Percentiles rank a stretch among this genome's conserved stretches.
phyloP scores from a whole-genome alignment of 495 filamentous ascomycete species.

The Aspergillus sclerotioniger region DNA sequence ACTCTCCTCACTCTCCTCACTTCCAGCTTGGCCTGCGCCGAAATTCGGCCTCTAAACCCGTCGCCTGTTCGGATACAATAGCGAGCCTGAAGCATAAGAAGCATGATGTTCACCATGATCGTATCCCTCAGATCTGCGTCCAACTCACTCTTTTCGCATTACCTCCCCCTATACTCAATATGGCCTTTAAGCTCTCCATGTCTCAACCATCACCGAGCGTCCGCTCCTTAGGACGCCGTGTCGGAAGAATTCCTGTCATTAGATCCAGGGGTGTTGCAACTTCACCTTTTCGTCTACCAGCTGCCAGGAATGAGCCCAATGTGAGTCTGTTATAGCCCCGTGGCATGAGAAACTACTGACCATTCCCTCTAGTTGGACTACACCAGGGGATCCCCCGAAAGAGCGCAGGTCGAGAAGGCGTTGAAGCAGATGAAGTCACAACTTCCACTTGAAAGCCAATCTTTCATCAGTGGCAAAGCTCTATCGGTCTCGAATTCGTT shows the following conservation, averaged over 20 bases:
- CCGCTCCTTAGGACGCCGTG: neutral
- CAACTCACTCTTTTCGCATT: neutral
- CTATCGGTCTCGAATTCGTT: slow-evolving; percentile 26
- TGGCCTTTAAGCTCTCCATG: slow-evolving; percentile 2
- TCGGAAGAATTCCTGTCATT: neutral
- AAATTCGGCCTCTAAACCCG: neutral
- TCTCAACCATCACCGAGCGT: neutral
- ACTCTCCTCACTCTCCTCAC: neutral
- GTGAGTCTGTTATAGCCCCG: neutral
- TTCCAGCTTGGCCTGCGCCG: neutral
- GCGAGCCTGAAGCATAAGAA: neutral
- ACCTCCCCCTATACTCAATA: neutral
- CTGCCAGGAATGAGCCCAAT: neutral
- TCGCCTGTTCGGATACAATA: neutral
- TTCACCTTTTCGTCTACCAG: neutral
- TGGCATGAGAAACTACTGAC: neutral
- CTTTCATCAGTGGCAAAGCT: slow-evolving; percentile 60
- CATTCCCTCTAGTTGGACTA: slow-evolving; percentile 38
- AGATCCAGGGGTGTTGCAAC: neutral
- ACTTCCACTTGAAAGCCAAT: slow-evolving; percentile 41
- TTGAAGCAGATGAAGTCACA: slow-evolving; percentile 52
- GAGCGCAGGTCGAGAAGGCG: slow-evolving; percentile 63
- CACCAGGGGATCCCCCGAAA: slow-evolving; percentile 67
- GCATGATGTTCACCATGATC: neutral
- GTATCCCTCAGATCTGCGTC: no score